Base-by-base conservation (phyloP, 805 yeast species). In the Tetrapisispora taiwanensis region DNA sequence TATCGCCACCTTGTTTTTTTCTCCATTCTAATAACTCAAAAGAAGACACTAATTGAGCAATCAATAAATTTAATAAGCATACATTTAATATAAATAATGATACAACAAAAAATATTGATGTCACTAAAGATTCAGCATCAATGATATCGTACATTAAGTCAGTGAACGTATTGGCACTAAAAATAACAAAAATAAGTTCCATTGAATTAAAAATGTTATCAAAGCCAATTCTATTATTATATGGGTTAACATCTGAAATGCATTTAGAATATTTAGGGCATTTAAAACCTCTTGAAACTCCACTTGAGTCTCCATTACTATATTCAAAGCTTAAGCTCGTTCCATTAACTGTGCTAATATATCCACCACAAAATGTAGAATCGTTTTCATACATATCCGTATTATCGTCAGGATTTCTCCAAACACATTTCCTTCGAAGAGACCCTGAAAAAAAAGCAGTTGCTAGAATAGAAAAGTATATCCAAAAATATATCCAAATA, bases 331-430 rank as follows among this genome's bases (percentile, higher is more conserved):
- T 26, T 9, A 6, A 9, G 14, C 3, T 24, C 2, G 30, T 32
- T 3, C 10, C 15, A 24, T 28, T 26, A 2, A 26, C 7, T 6
- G 18, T 10, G 10, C 22, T 28, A 8, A 40, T 4, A 18, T 32
- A 40, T 7, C 43, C 37, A 7, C 43, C 43, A 27, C 43, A 40
- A 33, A 26, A 40, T 13, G 17, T 7, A 9, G 34, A 26, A 12
- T 40, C 43, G 26, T 40, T 7, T 27, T 4, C 15, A 26, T 40
- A 40, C 2, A 13, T 33, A 27, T 40, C 43, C 26, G 7, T 32
- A 26, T 10, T 8, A 26, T 40, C 43, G 17, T 24, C 34, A 24
- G 43, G 43, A 18, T 40, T 40, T 32, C 33, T 40, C 43, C 43
- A 40, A 15, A 40, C 27, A 33, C 43, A 40, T 13, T 12, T 17